Evolutionary conservation across 176 grass and related monocot species (phyloP), one percentile per base, ranked within the genome.

Genomic region (Cenchrus fungigraminus): DNA sequence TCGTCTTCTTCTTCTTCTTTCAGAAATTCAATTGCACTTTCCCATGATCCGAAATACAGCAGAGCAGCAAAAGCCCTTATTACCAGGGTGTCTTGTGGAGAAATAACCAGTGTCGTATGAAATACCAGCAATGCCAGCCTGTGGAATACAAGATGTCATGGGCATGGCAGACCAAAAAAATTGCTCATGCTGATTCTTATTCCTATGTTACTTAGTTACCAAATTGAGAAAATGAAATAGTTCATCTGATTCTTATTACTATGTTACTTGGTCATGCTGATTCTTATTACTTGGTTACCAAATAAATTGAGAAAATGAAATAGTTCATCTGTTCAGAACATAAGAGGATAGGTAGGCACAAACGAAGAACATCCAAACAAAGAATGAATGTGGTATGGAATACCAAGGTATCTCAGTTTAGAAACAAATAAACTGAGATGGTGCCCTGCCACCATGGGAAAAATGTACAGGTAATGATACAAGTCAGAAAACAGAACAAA

Each of bases 71-170:
- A 93, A 75, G 82, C 91, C 80, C 87, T 91, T 50, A 95, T 84
- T 56, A 93, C 89, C 19, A 71, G 81, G 68, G 89, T 52, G 79
- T 95, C 87, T 91, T 95, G 91, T 66, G 95, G 95, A 82, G 73
- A 84, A 81, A 87, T 71, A 83, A 98, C 79, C 65, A 98, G 71
- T 88, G 95, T 69, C 65, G 70, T 86, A 71, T 98, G 95, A 83
- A 98, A 95, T 68, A 85, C 87, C 86, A 98, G 81, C 79, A 98
- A 63, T 1, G 78, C 89, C 43, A 88, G 12, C 95, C 95, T 98
- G 89, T 86, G 56, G 53, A 83, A 79, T 79, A 71, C 13, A 47
- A 88, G 58, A 80, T 80, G 61, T 63, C 47, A 70, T 78, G 55
- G 34, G 32, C 32, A 65, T 78, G 54, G 16, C 43, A 76, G 32